A percentile compares a stretch with the other conserved stretches of the same genome.
These are phyloP conservation scores for Pezicula radicicola DNA, from an alignment of 2,329 filamentous ascomycete species.

Conservation along the genomic window DNA sequence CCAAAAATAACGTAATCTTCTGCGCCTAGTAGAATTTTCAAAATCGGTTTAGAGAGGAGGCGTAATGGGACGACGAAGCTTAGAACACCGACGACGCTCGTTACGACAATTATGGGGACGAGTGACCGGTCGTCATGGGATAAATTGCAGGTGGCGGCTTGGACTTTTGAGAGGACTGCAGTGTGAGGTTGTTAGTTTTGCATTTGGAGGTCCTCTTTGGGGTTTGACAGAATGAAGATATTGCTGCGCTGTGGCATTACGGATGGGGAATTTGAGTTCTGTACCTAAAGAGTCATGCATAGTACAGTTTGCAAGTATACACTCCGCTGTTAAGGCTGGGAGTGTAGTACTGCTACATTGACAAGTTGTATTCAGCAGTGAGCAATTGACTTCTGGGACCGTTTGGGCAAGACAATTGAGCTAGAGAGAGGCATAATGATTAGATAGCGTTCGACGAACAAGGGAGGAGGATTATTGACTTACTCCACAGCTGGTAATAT, in stretches of 20 bases:
- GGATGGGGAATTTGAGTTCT: too few relatives aligned
- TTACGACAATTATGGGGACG: background rate
- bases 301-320: constrained; percentile 6
- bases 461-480: background rate
- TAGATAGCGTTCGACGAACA: too few relatives aligned
- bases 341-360: constrained; percentile 3
- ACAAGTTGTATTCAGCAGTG: background rate
- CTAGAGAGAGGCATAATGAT: background rate
- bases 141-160: constrained; percentile 2
- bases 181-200: background rate
- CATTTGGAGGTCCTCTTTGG: background rate
- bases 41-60: background rate
- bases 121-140: background rate
- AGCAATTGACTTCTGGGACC: constrained; percentile 1
- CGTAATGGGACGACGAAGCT: background rate
- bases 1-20: constrained; percentile 2
- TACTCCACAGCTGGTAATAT: constrained; percentile 5
- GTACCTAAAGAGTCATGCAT: constrained; percentile 3
- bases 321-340: background rate
- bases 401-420: background rate
- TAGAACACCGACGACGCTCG: background rate
- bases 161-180: constrained; percentile 5
- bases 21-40: background rate
- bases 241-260: too few relatives aligned
- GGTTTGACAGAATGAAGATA: background rate